These are phyloP conservation scores for Pleurotus djamor DNA, from an alignment of 768 basidiomycete genomes.

Conservation along the genomic window DNA sequence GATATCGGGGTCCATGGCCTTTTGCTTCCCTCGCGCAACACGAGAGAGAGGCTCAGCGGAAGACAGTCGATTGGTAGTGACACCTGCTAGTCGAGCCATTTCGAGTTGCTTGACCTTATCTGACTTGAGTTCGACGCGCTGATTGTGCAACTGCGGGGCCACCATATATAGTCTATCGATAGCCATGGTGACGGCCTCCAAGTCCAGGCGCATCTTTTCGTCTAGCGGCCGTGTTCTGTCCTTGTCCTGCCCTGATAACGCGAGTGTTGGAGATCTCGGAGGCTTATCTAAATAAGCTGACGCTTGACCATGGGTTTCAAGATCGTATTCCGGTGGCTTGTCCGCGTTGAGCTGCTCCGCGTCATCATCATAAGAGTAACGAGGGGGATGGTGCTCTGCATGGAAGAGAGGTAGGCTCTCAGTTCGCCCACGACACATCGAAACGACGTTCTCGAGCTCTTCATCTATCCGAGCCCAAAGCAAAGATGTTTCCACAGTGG, in stretches of 20 bases:
- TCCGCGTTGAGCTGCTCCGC: conserved; percentile 32
- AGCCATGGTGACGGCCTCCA: conserved; percentile 82
- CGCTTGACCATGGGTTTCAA: conserved; percentile 30
- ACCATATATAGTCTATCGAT: conserved; percentile 87
- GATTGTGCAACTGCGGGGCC: conserved; percentile 87
- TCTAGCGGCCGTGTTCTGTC: conserved; percentile 22
- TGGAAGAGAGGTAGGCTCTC: conserved; percentile 27
- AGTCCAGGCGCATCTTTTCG: conserved; percentile 85
- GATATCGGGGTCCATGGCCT: conserved; percentile 37
- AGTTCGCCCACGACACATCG: conserved; percentile 63
- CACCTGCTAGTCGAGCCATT: conserved; percentile 52
- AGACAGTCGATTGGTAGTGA: conserved; percentile 14
- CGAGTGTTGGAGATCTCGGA: conserved; percentile 20
- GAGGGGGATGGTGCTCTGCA: conserved; percentile 36
- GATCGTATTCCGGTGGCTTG: conserved; percentile 57
- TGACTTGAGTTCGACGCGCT: conserved; percentile 86
- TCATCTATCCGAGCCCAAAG: conserved; percentile 77
- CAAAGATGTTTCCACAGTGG: conserved; percentile 57
- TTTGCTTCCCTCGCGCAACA: conserved; percentile 34
- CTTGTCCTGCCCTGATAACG: conserved; percentile 13
- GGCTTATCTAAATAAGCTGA: conserved; percentile 23
- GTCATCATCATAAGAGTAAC: conserved; percentile 31
- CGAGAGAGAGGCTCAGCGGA: conserved; percentile 8
- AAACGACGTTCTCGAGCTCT: conserved; percentile 66
- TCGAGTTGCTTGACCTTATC: conserved; percentile 74